Evolutionary conservation across 371 early-diverging fungal species (phyloP), one percentile per base, ranked within the genome.

Genomic region (Actinomucor elegans): DNA sequence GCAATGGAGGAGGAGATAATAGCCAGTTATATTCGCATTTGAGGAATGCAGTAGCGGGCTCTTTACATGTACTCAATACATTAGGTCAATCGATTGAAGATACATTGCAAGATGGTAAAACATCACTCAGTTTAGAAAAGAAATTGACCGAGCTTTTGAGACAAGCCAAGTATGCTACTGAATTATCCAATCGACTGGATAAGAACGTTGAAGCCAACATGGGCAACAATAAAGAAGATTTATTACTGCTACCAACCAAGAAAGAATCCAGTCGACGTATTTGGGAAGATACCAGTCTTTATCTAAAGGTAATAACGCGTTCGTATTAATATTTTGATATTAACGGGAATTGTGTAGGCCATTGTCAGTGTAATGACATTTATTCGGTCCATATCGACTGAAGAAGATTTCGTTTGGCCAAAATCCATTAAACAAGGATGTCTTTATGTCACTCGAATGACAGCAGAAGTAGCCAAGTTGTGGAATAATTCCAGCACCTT

Each of bases 391-490:
- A 61, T 73, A n/a, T 69, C 71, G 3, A 77, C 69, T 1, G 65
- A 71, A 49, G 72, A 77, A 17, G 74, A 73, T 11, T 71, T 73
- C 40, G 46, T 29, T 12, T 77, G 73, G 71, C 69, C 77, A 17
- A 68, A 71, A 32, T 38, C 72, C 5, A 61, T 77, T 21, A 73
- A 71, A 40, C 77, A 77, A 52, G 74, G 74, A 2, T 73, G 71
- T 53, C 40, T 71, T 7, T 71, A 77, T 48, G 69, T 77, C 9
- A 77, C 77, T 1, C 51, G 77, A n/a, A 69, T 77, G 32, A 73
- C 77, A 3, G 68, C 77, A 8, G 77, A 77, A 46, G 74, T 77
- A 29, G 77, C 77, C n/a, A 68, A 66, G 36, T 24, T 67, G 29
- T 77, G 77, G 77, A 77, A 73, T 48, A 61, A 48, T 23, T 43